Base-by-base conservation (phyloP, 441 rosid species). In the Kokia cookei region DNA sequence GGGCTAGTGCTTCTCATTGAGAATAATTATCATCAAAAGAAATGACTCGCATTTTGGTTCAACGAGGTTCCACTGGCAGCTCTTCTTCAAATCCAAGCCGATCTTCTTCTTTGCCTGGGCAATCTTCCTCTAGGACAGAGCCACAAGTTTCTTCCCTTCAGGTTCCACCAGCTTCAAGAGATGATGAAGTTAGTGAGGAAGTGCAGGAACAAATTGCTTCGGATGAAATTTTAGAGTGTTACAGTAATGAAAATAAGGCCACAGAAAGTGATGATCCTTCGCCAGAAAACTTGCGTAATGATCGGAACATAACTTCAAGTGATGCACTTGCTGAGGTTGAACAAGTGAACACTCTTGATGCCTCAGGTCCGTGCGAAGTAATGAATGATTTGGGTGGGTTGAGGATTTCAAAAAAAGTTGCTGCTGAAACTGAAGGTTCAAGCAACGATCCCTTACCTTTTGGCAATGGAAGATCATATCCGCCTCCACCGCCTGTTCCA, bases 21-120 rank as follows among this genome's bases (percentile, higher is more conserved):
- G 50, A 75, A 43, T 43, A 72, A 59, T 67, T 67, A 58, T 50
- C 19, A 11, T 72, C 22, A 55, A 48, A 72, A 79, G 29, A 68
- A 43, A 96, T 96, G 99, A 91, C 99, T 82, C 92, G 99, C 77
- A 87, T 96, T 73, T 80, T 93, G 84, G 91, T 96, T 84, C 99
- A 90, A 76, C 87, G 97, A 51, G 96, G 97, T 76, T 83, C 92
- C 37, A 60, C 85, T 3, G 84, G 97, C 11, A 82, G 88, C 82
- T 91, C 97, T 70, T 91, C 92, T 82, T 90, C 97, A 27, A 93
- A 88, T 80, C 75, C 85, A 11, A 86, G 70, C 73, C 94, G 97
- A 53, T 75, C 91, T 81, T 79, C 86, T 73, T 79, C 91, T 26
- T 83, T 84, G 69, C 73, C 90, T 26, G 75, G 86, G 24, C 77